These are phyloP conservation scores for Metschnikowia bowlesiae DNA, from an alignment of 805 yeast genomes.

Conservation along the genomic window DNA sequence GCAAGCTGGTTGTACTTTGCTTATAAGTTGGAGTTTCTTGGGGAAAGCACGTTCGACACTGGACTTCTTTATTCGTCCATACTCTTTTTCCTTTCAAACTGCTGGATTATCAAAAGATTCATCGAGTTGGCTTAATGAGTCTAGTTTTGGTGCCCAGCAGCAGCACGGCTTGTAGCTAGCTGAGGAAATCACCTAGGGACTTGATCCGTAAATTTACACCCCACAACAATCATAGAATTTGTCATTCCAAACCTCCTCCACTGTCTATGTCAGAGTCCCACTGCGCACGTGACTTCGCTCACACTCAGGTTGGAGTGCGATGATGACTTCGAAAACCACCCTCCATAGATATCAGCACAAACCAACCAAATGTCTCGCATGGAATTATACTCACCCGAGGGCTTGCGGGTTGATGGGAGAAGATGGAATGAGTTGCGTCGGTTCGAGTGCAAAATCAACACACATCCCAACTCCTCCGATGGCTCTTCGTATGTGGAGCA, in stretches of 20 bases:
- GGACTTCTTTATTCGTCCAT: conserved; percentile 53
- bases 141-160: too few relatives aligned
- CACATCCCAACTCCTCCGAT: conserved; percentile 84
- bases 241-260: too few relatives aligned
- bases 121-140: conserved; percentile 27
- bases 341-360: background rate
- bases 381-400: conserved; percentile 94
- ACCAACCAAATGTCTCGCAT: conserved; percentile 48
- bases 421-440: conserved; percentile 90
- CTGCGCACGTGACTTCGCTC: conserved; percentile 6
- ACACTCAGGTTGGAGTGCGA: background rate
- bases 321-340: conserved; percentile 3
- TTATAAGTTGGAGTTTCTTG: conserved; percentile 75
- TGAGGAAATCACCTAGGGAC: background rate
- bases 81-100: conserved; percentile 57
- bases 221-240: too few relatives aligned
- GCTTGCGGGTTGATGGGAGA: conserved; percentile 88
- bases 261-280: too few relatives aligned
- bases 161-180: background rate
- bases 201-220: background rate
- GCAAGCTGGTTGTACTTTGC: conserved; percentile 77
- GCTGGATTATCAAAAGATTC: conserved; percentile 55
- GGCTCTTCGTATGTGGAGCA: conserved; percentile 91
- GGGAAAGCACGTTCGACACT: conserved; percentile 57
- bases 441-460: conserved; percentile 75